These are phyloP conservation scores for Stellera chamaejasme DNA, from an alignment of 345 rosid species.

Conservation along the genomic window DNA sequence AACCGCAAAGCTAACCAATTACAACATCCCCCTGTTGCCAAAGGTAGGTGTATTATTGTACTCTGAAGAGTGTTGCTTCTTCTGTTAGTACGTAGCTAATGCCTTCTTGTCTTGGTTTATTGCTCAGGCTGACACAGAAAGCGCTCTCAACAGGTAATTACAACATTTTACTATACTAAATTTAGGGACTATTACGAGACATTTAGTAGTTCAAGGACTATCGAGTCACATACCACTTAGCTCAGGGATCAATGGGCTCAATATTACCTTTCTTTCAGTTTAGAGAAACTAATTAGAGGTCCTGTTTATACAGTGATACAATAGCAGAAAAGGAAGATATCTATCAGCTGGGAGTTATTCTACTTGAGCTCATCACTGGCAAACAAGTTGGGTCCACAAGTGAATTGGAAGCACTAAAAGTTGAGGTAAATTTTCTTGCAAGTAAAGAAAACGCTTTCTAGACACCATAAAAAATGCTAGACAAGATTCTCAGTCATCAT, in stretches of 20 bases:
- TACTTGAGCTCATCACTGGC: slow-evolving; percentile 61
- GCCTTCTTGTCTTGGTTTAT: neutral
- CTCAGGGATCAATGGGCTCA: no score
- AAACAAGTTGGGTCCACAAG: slow-evolving; percentile 29
- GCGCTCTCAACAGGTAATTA: slow-evolving; percentile 14
- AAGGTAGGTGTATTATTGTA: slow-evolving; percentile 28
- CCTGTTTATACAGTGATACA: slow-evolving; percentile 26
- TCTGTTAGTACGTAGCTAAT: neutral
- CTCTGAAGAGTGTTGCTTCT: neutral
- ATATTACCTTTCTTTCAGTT: neutral
- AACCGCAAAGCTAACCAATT: slow-evolving; percentile 56
- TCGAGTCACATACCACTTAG: no score
- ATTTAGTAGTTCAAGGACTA: no score
- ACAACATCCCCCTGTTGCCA: slow-evolving; percentile 64
- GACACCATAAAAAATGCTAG: neutral
- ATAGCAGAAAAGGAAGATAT: slow-evolving; percentile 73
- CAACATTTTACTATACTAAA: no score
- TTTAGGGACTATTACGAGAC: no score
- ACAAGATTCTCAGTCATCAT: neutral
- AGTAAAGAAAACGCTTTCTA: neutral
- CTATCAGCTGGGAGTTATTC: slow-evolving; percentile 71
- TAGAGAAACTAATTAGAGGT: neutral
- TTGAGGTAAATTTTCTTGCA: slow-evolving; percentile 31
- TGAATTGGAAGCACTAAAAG: slow-evolving; percentile 51
- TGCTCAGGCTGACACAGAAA: slow-evolving; percentile 49